phyloP scores from a whole-genome alignment of 2,329 filamentous ascomycete species.

The Diaporthe longicolla region DNA sequence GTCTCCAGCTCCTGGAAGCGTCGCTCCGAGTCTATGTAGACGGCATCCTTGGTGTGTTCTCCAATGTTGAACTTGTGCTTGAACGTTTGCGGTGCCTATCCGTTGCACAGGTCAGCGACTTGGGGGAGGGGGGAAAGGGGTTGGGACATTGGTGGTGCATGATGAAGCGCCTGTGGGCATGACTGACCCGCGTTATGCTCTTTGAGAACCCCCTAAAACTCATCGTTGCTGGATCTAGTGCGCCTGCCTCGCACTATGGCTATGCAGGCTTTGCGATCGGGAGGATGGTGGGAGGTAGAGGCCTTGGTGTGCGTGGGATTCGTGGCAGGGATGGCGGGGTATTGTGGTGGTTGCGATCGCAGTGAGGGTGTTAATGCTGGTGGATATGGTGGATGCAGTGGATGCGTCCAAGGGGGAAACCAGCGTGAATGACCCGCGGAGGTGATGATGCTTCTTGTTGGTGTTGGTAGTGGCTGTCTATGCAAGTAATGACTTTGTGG shows the following conservation, averaged over 20 bases:
- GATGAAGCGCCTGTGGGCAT: background rate
- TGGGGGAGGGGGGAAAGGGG: slow-evolving; percentile 18
- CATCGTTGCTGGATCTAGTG: slow-evolving; percentile 68
- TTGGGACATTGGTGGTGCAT: background rate
- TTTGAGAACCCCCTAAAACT: slow-evolving; percentile 98
- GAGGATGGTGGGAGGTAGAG: background rate
- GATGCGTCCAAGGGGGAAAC: background rate
- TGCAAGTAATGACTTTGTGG: slow-evolving; percentile 12
- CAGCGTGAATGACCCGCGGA: background rate
- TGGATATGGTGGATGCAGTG: background rate
- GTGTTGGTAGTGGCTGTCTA: slow-evolving; percentile 8
- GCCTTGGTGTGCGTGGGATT: slow-evolving; percentile 9
- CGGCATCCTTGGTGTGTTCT: slow-evolving; percentile 93
- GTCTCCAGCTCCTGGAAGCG: slow-evolving; percentile 94
- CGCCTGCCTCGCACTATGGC: slow-evolving; percentile 8
- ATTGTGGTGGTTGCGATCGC: background rate
- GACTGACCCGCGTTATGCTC: slow-evolving; percentile 83
- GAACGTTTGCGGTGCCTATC: slow-evolving; percentile 88
- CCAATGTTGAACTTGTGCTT: slow-evolving; percentile 95
- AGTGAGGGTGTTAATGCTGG: background rate
- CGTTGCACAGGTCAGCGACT: slow-evolving; percentile 45
- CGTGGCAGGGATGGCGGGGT: background rate
- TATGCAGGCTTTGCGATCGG: slow-evolving; percentile 17
- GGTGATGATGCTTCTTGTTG: slow-evolving; percentile 1
- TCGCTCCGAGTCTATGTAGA: slow-evolving; percentile 95